phyloP scores from a whole-genome alignment of 768 basidiomycete genomes.

The Suillus subluteus region DNA sequence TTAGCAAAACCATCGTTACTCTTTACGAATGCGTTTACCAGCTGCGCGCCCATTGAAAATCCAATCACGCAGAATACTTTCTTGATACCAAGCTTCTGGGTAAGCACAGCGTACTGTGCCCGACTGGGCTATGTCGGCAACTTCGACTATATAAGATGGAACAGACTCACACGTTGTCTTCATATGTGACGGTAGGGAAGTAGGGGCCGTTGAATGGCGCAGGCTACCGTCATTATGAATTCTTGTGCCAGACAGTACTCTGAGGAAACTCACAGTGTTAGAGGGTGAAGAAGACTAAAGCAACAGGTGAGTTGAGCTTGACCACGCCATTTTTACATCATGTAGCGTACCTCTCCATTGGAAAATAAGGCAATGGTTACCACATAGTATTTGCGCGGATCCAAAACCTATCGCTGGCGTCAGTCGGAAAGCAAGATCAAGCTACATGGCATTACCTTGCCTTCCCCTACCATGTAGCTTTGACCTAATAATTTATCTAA shows the following conservation, averaged over 20 bases:
- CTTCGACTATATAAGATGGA: background rate
- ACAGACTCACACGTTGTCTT: conserved; percentile 56
- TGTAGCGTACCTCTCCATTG: conserved; percentile 55
- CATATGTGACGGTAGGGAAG: conserved; percentile 57
- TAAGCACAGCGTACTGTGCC: conserved; percentile 58
- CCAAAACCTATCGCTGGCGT: conserved; percentile 40
- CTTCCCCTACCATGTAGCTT: conserved; percentile 52
- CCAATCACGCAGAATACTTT: conserved; percentile 53
- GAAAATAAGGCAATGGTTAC: conserved; percentile 63
- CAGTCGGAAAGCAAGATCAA: background rate
- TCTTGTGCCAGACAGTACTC: background rate
- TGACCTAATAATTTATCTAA: conserved; percentile 42
- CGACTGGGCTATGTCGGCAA: conserved; percentile 36
- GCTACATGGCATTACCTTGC: conserved; percentile 40
- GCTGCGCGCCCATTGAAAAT: conserved; percentile 65
- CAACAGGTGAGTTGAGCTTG: conserved; percentile 1
- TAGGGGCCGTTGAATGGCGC: conserved; percentile 61
- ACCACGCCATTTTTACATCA: background rate
- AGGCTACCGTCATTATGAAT: conserved; percentile 38
- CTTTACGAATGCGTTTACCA: conserved; percentile 26
- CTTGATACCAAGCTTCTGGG: conserved; percentile 46
- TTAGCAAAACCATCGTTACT: background rate
- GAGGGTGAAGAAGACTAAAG: conserved; percentile 63
- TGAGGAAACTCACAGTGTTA: conserved; percentile 39
- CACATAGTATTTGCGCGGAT: conserved; percentile 54